Conservation (phyloP, 2,329 filamentous ascomycete species). For the Nemania diffusa region DNA sequence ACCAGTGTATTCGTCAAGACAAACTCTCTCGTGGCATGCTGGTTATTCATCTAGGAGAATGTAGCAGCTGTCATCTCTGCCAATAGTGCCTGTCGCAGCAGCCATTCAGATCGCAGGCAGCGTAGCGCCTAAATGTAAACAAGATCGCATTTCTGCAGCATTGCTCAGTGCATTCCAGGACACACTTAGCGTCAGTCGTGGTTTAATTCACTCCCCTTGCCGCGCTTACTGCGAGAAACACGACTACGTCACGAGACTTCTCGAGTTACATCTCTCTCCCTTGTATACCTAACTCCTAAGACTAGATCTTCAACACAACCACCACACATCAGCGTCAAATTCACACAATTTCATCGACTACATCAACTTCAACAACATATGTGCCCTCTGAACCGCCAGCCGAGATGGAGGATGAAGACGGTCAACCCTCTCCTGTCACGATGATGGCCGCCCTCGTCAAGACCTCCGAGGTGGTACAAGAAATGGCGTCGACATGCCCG, state of each 20-base stretch:
- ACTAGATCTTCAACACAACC: background rate
- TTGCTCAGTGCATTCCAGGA: background rate
- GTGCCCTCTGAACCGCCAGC: background rate
- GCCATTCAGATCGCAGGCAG: background rate
- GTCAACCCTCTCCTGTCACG: background rate
- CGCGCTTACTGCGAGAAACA: background rate
- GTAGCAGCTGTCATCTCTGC: background rate
- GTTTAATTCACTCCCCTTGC: background rate
- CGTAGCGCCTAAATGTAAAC: background rate
- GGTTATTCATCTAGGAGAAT: too few species aligned
- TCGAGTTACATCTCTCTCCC: background rate
- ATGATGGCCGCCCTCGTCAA: constrained; percentile 1
- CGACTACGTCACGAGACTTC: background rate
- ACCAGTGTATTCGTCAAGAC: too few species aligned
- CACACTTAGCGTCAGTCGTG: background rate
- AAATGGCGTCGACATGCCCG: constrained; percentile 1
- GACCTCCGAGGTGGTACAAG: constrained; percentile 7
- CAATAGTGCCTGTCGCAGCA: background rate
- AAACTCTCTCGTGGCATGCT: too few species aligned
- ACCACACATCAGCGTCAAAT: background rate
- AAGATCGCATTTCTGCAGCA: background rate
- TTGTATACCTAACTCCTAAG: background rate
- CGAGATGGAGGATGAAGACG: constrained; percentile 1
- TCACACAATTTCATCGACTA: background rate
- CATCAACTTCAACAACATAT: background rate